Conservation (phyloP, 148 eudicot species). For the Pharnaceum exiguum region DNA sequence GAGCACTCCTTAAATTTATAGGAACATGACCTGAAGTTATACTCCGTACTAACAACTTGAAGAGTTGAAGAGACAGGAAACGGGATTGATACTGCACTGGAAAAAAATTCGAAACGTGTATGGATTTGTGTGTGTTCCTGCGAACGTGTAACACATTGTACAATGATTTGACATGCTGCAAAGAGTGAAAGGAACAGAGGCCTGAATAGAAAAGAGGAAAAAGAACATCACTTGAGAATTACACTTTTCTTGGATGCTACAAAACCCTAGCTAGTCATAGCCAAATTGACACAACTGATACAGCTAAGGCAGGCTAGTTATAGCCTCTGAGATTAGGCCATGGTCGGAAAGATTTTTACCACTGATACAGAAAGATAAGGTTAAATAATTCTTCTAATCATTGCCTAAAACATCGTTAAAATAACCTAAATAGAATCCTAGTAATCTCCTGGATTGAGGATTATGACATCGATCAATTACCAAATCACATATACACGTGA, state of each 20-base stretch:
- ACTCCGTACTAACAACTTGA: too few relatives aligned
- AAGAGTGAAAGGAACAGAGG: too few relatives aligned
- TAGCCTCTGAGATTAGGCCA: slow-evolving; percentile 18
- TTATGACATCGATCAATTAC: neutral
- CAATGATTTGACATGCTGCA: neutral
- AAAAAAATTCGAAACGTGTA: too few relatives aligned
- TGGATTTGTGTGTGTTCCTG: too few relatives aligned
- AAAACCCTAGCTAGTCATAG: slow-evolving; percentile 21
- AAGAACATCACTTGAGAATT: neutral
- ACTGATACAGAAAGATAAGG: slow-evolving; percentile 17
- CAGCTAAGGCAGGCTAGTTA: slow-evolving; percentile 8
- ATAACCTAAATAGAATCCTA: neutral
- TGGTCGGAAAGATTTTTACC: slow-evolving; percentile 20
- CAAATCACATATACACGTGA: too few relatives aligned
- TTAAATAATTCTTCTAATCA: slow-evolving; percentile 17
- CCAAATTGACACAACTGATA: slow-evolving; percentile 11
- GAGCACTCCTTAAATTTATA: too few relatives aligned
- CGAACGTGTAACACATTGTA: neutral
- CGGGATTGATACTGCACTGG: too few relatives aligned
- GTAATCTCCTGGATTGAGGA: neutral
- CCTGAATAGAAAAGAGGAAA: neutral
- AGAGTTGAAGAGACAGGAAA: too few relatives aligned
- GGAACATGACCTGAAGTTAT: too few relatives aligned
- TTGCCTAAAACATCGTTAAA: neutral
- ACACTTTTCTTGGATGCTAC: slow-evolving; percentile 38